phyloP scores from a whole-genome alignment of 2,329 filamentous ascomycete species.

The Alternaria triticina region DNA sequence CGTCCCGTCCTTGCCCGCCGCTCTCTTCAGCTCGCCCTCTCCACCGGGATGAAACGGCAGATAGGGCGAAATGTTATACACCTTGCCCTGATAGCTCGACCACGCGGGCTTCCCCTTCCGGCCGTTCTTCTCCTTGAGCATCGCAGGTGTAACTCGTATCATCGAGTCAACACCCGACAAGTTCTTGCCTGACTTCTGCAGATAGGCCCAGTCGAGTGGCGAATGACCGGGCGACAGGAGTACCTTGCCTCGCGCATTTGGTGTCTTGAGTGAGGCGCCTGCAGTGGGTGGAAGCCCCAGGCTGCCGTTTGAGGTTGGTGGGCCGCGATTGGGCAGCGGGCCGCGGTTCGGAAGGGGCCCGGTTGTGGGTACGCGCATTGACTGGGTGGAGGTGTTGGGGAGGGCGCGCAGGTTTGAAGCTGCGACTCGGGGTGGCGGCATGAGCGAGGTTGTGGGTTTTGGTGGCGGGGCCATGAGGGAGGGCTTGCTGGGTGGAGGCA shows the following conservation, averaged over 20 bases:
- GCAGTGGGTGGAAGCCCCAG: conserved; percentile 43
- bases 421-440: conserved; percentile 47
- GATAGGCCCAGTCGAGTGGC: conserved; percentile 92
- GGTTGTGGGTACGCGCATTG: conserved; percentile 50
- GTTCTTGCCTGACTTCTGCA: conserved; percentile 71
- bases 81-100: conserved; percentile 86
- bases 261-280: conserved; percentile 43
- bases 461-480: conserved; percentile 46
- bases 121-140: conserved; percentile 79
- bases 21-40: conserved; percentile 80
- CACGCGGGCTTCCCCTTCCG: conserved; percentile 86
- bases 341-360: conserved; percentile 59
- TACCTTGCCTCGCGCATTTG: conserved; percentile 67
- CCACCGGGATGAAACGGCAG: conserved; percentile 90
- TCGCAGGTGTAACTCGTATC: conserved; percentile 79
- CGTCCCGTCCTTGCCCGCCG: conserved; percentile 71
- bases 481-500: conserved; percentile 23
- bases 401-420: conserved; percentile 46
- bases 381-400: conserved; percentile 29
- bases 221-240: conserved; percentile 88
- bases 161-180: conserved; percentile 59
- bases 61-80: conserved; percentile 95
- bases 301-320: conserved; percentile 50
- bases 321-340: conserved; percentile 50
- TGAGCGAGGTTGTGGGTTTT: conserved; percentile 36